phyloP scores from a whole-genome alignment of 768 basidiomycete species.

The Gloeophyllum trabeum region DNA sequence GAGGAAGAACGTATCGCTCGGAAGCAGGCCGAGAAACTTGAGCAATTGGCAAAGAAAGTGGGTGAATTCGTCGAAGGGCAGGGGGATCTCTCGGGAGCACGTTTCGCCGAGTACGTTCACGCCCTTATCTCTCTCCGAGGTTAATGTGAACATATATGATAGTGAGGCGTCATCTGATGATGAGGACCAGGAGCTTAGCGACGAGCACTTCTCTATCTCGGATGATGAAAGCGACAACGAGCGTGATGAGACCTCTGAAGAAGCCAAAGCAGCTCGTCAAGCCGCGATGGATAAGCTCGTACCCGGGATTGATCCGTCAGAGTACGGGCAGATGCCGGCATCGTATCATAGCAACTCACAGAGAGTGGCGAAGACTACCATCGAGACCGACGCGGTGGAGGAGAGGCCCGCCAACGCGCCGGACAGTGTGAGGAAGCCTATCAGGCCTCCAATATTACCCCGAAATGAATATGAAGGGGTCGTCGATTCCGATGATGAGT shows the following conservation, averaged over 20 bases:
- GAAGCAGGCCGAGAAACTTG: slow-evolving; percentile 59
- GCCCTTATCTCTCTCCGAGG: slow-evolving; percentile 3
- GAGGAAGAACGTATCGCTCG: slow-evolving; percentile 43
- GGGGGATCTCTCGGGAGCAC: slow-evolving; percentile 82
- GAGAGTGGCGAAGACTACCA: slow-evolving; percentile 36
- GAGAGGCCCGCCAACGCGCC: slow-evolving; percentile 3
- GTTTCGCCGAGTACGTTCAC: slow-evolving; percentile 74
- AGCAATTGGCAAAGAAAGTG: slow-evolving; percentile 74
- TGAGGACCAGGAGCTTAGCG: slow-evolving; percentile 31
- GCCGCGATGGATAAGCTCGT: slow-evolving; percentile 75
- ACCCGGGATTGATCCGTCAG: slow-evolving; percentile 62
- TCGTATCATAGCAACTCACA: slow-evolving; percentile 65
- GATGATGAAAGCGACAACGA: slow-evolving; percentile 20
- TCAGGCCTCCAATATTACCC: slow-evolving; percentile 63
- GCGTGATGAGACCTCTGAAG: slow-evolving; percentile 16
- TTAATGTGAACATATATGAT: no score
- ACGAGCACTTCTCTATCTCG: slow-evolving; percentile 30
- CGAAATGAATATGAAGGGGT: slow-evolving; percentile 88
- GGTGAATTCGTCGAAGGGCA: slow-evolving; percentile 85
- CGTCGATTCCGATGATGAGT: slow-evolving; percentile 83
- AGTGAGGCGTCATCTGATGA: slow-evolving; percentile 68
- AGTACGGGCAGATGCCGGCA: slow-evolving; percentile 84
- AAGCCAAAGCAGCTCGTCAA: slow-evolving; percentile 31
- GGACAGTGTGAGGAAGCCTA: slow-evolving; percentile 5
- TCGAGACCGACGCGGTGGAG: slow-evolving; percentile 30